Conservation (phyloP, 805 yeast species). For the Spencermartinsiella europaea region DNA sequence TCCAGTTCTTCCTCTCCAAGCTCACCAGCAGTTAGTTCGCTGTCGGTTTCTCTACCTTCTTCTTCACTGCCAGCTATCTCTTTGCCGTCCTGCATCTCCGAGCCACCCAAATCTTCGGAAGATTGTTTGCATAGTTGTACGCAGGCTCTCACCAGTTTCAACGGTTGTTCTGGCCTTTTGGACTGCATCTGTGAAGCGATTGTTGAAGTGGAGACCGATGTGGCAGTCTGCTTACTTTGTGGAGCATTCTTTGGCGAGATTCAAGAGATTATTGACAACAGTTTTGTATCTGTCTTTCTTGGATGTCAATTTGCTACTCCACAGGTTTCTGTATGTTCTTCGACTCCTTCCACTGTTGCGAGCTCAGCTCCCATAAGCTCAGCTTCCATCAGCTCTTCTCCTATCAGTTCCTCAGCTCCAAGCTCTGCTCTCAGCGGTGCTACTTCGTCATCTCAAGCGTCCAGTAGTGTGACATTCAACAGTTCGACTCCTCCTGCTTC, state of each 20-base stretch:
- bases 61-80: not conserved
- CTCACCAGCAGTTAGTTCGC: not conserved
- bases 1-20: not conserved
- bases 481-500: not conserved
- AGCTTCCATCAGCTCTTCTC: not conserved
- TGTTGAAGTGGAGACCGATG: constrained; percentile 3
- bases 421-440: not conserved
- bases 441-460: not conserved
- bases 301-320: not conserved
- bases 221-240: constrained; percentile 5
- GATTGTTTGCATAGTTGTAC: not conserved
- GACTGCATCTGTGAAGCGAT: constrained; percentile 4
- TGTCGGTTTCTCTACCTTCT: no score
- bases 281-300: not conserved
- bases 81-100: not conserved
- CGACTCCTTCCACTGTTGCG: not conserved
- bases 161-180: not conserved
- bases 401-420: not conserved
- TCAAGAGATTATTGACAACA: not conserved
- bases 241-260: not conserved
- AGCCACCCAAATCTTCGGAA: not conserved
- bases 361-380: not conserved
- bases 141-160: not conserved
- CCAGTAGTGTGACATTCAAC: no score
- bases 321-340: not conserved